phyloP scores from a whole-genome alignment of 2,329 filamentous ascomycete genomes.

The Botryotinia globosa region DNA sequence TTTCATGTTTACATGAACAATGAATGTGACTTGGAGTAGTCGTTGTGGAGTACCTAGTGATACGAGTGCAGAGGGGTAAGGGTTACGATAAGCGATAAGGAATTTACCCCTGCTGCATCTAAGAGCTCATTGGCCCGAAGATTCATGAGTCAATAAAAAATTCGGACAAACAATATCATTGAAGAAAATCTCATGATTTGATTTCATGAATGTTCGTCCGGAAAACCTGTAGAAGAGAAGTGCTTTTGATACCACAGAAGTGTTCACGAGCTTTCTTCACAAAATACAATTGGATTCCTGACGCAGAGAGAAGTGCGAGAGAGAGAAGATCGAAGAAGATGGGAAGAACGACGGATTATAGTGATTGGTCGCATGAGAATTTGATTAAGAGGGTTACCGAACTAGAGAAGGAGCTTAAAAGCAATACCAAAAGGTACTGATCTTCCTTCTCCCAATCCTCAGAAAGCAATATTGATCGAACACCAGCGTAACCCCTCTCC shows the following conservation, averaged over 20 bases:
- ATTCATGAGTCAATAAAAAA: slow-evolving; percentile 15
- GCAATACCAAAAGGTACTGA: slow-evolving; percentile 42
- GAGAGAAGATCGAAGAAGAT: slow-evolving; percentile 17
- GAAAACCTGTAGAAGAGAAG: not conserved
- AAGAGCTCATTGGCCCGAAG: slow-evolving; percentile 9
- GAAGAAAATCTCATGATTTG: not conserved
- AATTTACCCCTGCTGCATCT: slow-evolving; percentile 1
- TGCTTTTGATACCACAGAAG: not conserved
- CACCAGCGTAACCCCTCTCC: slow-evolving; percentile 17
- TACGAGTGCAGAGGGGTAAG: not conserved
- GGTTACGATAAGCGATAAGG: slow-evolving; percentile 19
- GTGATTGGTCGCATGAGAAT: slow-evolving; percentile 64
- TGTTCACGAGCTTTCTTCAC: not conserved
- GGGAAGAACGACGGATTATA: slow-evolving; percentile 49
- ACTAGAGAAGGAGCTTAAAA: slow-evolving; percentile 64
- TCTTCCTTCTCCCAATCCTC: not conserved
- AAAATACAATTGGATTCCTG: slow-evolving; percentile 1
- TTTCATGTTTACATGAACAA: not conserved
- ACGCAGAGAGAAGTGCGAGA: slow-evolving; percentile 17
- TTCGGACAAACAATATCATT: not conserved
- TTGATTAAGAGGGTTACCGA: slow-evolving; percentile 66
- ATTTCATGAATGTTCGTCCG: slow-evolving; percentile 13
- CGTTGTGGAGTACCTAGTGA: not conserved
- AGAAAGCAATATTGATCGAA: not conserved
- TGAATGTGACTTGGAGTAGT: not conserved